Percentiles rank a stretch among this genome's conserved stretches.
phyloP scores from a whole-genome alignment of 306 rosid genomes.

The Acacia confusa region DNA sequence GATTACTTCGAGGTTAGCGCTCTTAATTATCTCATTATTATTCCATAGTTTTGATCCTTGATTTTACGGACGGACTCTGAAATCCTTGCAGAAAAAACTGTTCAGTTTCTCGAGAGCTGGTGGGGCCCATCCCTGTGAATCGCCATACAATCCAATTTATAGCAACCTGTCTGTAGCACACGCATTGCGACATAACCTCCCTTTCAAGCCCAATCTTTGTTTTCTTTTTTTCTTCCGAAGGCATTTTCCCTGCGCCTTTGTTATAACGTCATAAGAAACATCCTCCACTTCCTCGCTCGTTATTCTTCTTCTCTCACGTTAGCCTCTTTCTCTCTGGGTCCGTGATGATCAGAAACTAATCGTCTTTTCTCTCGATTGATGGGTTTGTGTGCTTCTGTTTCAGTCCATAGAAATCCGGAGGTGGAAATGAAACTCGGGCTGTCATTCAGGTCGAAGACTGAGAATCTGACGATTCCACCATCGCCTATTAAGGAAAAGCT shows the following conservation, averaged over 20 bases:
- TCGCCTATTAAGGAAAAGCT: constrained; percentile 61
- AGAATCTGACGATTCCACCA: constrained; percentile 51
- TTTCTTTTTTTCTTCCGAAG: constrained; percentile 24
- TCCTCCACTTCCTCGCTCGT: not conserved
- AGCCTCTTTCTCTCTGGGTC: constrained; percentile 9
- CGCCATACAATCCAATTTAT: not conserved
- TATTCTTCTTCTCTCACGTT: not conserved
- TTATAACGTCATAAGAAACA: constrained; percentile 47
- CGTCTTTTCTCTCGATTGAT: constrained; percentile 43
- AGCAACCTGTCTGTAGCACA: not conserved
- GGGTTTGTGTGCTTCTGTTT: constrained; percentile 82
- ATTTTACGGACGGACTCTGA: not conserved
- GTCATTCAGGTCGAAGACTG: constrained; percentile 58
- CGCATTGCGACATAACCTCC: constrained; percentile 33
- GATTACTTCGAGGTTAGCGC: not conserved
- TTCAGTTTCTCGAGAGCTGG: constrained; percentile 25
- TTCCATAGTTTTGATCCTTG: not conserved
- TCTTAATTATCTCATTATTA: not conserved
- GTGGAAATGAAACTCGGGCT: constrained; percentile 55
- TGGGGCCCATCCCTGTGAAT: constrained; percentile 43
- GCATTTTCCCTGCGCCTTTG: constrained; percentile 30
- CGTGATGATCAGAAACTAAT: constrained; percentile 41
- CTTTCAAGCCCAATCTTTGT: constrained; percentile 47
- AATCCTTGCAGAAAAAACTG: not conserved
- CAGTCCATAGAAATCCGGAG: constrained; percentile 53